These are phyloP conservation scores for Kwoniella europaea DNA, from an alignment of 768 basidiomycete genomes.

Conservation along the genomic window DNA sequence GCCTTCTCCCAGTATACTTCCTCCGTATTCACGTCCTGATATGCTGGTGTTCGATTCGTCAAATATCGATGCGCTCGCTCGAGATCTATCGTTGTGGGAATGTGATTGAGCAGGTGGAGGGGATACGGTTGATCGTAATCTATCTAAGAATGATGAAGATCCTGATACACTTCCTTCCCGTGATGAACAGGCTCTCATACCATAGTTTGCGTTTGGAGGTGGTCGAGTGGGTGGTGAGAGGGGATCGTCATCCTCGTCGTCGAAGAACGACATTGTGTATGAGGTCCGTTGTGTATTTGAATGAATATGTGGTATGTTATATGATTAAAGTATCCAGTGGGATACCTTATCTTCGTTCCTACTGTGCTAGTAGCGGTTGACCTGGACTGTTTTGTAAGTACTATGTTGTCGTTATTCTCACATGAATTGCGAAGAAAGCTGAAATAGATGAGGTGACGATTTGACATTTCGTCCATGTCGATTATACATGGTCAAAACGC, in stretches of 20 bases:
- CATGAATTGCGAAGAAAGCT: no score
- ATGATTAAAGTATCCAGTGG: no score
- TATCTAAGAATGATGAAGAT: slow-evolving; percentile 21
- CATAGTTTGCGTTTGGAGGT: not conserved
- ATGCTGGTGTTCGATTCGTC: not conserved
- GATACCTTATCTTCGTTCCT: no score
- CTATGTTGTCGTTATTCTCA: no score
- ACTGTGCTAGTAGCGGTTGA: no score
- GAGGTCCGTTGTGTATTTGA: not conserved
- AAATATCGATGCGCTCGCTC: slow-evolving; percentile 19
- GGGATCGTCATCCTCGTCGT: slow-evolving; percentile 16
- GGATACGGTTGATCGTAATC: slow-evolving; percentile 22
- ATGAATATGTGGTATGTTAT: not conserved
- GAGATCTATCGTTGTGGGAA: slow-evolving; percentile 1
- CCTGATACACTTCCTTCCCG: slow-evolving; percentile 12
- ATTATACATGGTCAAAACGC: no score
- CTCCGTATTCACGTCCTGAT: not conserved
- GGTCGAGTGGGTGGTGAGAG: not conserved
- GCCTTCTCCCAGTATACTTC: not conserved
- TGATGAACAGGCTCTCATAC: slow-evolving; percentile 3
- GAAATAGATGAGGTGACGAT: no score
- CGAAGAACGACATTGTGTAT: slow-evolving; percentile 18
- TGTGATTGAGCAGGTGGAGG: not conserved
- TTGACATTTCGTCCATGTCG: no score
- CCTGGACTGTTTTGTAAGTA: no score